Evolutionary conservation across 1,139 yeast genomes (phyloP), one percentile per base, ranked within the genome.

Genomic region (Hanseniaspora sp.): DNA sequence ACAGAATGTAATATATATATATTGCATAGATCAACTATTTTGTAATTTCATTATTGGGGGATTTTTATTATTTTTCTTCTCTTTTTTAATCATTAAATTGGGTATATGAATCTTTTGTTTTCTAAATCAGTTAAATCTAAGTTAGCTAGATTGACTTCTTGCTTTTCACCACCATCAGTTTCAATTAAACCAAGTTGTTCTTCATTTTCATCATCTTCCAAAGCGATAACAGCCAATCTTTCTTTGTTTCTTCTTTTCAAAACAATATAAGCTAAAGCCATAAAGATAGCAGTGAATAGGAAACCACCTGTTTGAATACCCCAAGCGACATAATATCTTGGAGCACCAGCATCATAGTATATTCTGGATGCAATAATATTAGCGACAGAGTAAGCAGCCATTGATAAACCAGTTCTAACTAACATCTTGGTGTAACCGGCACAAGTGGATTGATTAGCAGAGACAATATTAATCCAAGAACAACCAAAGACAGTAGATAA

Each of bases 281-380:
- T 66, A 13, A 71, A 43, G 1, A 66, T 55, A 11, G 79, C 76
- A 4, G 78, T 74, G 11, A 51, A 33, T 12, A 49, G 43, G 18
- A 65, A 52, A 23, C 69, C 66, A 61, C 71, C 76, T 6, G 77
- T 70, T 60, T 75, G 79, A n/a, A 76, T 76, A 49, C 73, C 69
- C 80, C 81, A 76, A 0, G 81, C 80, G 1, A 74, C 73, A 47
- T 64, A 45, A 56, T 71, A 74, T 57, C 76, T 63, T 53, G 77
- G 77, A 4, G 68, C 70, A 54, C 72, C 74, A 17, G 59, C 62
- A 11, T 56, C 68, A 58, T 66, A 65, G 75, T 76, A 74, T 29
- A 74, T 59, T 61, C 74, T 78, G 6, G 78, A 77, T 0, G 76
- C 71, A 23, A 74, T 71, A 52, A 74, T 69, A 56, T 74, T 74